These are phyloP conservation scores for Clonostachys rhizophaga DNA, from an alignment of 2,329 filamentous ascomycete species.

Conservation along the genomic window DNA sequence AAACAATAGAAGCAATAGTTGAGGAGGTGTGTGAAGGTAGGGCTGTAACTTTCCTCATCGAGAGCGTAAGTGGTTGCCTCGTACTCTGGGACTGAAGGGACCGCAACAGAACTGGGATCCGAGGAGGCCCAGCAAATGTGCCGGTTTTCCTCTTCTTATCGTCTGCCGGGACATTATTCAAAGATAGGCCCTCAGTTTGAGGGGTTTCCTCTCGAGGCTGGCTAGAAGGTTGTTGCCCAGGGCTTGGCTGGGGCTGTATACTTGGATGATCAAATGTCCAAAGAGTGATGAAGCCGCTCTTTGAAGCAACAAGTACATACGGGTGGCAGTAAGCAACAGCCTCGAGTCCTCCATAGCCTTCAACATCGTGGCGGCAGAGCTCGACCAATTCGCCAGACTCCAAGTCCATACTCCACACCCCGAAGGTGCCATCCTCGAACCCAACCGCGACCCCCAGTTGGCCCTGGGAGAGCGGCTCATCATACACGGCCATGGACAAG, in stretches of 20 bases:
- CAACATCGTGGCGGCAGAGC: constrained; percentile 56
- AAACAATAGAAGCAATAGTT: constrained; percentile 80
- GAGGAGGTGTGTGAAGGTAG: constrained; percentile 17
- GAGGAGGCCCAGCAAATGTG: constrained; percentile 4
- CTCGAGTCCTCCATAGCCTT: constrained; percentile 60
- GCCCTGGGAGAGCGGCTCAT: constrained; percentile 32
- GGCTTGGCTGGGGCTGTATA: no score
- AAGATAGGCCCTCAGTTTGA: background rate
- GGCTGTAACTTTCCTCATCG: constrained; percentile 62
- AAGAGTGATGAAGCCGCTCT: constrained; percentile 67
- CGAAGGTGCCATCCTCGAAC: constrained; percentile 68
- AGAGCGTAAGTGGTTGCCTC: constrained; percentile 74
- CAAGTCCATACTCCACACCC: constrained; percentile 59
- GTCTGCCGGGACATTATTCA: no score
- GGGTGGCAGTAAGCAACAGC: constrained; percentile 70
- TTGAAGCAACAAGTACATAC: constrained; percentile 75
- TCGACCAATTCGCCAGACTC: constrained; percentile 33
- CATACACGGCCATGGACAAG: constrained; percentile 63
- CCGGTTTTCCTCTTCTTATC: background rate
- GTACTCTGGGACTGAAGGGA: constrained; percentile 79
- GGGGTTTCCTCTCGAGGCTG: constrained; percentile 2
- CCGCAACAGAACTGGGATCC: constrained; percentile 42
- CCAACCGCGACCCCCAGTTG: constrained; percentile 61
- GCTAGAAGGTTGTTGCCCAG: no score
- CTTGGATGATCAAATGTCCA: constrained; percentile 55